A percentile compares a stretch with the other conserved stretches of the same genome.
These are phyloP conservation scores for Edaphochlamys debaryana DNA, from an alignment of 139 green algal species.

Conservation along the genomic window DNA sequence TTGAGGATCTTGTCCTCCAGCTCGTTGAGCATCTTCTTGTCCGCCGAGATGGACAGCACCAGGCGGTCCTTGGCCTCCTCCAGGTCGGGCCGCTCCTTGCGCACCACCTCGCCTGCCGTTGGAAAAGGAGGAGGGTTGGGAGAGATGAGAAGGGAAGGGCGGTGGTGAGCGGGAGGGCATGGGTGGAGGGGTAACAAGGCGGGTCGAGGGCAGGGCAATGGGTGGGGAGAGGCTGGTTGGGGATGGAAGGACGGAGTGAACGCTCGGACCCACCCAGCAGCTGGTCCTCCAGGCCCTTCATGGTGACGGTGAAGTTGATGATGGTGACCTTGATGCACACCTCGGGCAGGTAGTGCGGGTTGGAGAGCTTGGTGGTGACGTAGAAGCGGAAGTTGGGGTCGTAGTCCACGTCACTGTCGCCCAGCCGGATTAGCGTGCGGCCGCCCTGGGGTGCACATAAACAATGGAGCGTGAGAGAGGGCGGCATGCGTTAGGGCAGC, in stretches of 20 bases:
- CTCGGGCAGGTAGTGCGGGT: constrained; percentile 90
- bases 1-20: constrained; percentile 79
- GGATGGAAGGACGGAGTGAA: too few species aligned
- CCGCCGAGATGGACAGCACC: constrained; percentile 79
- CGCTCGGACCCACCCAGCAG: too few species aligned
- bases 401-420: constrained; percentile 85
- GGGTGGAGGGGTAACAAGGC: too few species aligned
- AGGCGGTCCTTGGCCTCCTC: constrained; percentile 80
- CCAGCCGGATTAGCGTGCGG: constrained; percentile 78
- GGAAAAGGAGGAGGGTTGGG: too few species aligned
- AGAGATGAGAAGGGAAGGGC: too few species aligned
- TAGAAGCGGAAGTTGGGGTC: constrained; percentile 86
- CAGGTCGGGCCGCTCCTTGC: constrained; percentile 80
- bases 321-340: constrained; percentile 86
- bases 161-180: too few species aligned
- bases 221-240: too few species aligned
- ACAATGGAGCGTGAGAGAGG: too few species aligned
- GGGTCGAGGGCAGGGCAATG: too few species aligned
- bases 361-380: constrained; percentile 72
- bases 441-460: constrained; percentile 57
- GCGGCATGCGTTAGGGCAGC: neutral
- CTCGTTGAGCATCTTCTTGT: constrained; percentile 87
- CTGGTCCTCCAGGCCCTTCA: constrained; percentile 88
- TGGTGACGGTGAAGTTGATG: constrained; percentile 89
- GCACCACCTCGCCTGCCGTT: constrained; percentile 85